Percentiles rank a stretch among this genome's conserved stretches.
Evolutionary conservation across 2,329 filamentous ascomycete genomes (phyloP).

Genomic region (Penicillium aurantiogriseum): DNA sequence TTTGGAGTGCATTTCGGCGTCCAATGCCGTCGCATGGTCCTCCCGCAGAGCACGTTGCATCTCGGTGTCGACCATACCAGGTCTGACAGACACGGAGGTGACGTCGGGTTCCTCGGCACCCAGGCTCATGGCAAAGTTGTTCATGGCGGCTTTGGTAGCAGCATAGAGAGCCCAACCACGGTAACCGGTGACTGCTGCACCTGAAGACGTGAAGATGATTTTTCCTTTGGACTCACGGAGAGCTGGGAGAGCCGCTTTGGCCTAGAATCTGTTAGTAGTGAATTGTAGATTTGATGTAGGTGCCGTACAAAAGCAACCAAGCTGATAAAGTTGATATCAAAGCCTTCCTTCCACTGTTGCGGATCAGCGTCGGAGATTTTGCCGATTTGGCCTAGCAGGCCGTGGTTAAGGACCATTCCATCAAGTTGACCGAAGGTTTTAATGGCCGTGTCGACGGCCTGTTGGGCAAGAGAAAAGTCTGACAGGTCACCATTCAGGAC

Average conservation of each 20-base stretch:
- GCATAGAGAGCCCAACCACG: conserved; percentile 39
- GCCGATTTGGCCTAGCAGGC: conserved; percentile 71
- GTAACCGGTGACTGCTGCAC: conserved; percentile 34
- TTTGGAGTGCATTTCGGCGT: conserved; percentile 55
- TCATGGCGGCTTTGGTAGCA: conserved; percentile 39
- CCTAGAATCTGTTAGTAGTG: conserved; percentile 15
- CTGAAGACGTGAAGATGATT: conserved; percentile 39
- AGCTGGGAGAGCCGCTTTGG: conserved; percentile 33
- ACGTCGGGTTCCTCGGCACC: conserved; percentile 31
- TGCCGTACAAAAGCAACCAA: conserved; percentile 68
- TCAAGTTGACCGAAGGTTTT: conserved; percentile 71
- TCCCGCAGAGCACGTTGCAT: conserved; percentile 66
- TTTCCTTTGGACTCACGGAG: conserved; percentile 36
- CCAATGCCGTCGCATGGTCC: conserved; percentile 63
- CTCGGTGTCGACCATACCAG: conserved; percentile 38
- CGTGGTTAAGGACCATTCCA: conserved; percentile 85
- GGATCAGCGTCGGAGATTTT: conserved; percentile 65
- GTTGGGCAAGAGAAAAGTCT: conserved; percentile 55
- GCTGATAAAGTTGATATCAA: conserved; percentile 86
- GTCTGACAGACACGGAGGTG: conserved; percentile 30
- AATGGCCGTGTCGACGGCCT: conserved; percentile 64
- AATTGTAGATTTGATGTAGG: not conserved
- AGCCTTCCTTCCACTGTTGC: conserved; percentile 72
- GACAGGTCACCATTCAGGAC: conserved; percentile 58
- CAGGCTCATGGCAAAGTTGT: conserved; percentile 31